Conservation (phyloP, 2,329 filamentous ascomycete genomes). For the Exophiala calicioides region DNA sequence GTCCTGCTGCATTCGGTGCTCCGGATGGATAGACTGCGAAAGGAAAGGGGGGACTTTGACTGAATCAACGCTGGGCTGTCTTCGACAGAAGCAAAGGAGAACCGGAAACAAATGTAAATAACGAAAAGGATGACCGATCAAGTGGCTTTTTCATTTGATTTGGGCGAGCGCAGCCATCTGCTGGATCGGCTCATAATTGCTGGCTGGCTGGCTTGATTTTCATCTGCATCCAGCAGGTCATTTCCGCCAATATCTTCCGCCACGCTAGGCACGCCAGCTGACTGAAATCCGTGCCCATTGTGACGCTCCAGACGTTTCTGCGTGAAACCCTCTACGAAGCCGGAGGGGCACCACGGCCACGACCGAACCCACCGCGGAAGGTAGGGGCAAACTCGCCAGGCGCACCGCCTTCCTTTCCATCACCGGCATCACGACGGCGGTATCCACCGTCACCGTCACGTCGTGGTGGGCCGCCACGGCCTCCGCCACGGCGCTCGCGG, state of each 20-base stretch:
- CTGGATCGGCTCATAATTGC: too few species aligned
- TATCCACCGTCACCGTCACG: slow-evolving; percentile 87
- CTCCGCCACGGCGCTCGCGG: slow-evolving; percentile 78
- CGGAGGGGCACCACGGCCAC: slow-evolving; percentile 78
- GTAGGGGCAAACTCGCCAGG: slow-evolving; percentile 88
- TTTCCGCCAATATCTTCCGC: too few species aligned
- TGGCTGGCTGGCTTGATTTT: too few species aligned
- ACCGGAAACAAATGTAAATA: background rate
- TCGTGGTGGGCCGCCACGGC: slow-evolving; percentile 73
- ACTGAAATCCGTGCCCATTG: background rate
- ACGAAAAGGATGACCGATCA: slow-evolving; percentile 1
- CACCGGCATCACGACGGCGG: slow-evolving; percentile 82
- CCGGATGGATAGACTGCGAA: slow-evolving; percentile 43
- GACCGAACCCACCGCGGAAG: slow-evolving; percentile 89
- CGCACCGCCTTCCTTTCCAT: slow-evolving; percentile 88
- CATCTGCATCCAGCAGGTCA: too few species aligned
- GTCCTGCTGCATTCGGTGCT: slow-evolving; percentile 35
- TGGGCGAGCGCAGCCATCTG: background rate
- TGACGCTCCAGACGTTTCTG: background rate
- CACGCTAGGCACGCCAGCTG: background rate
- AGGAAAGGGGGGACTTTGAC: slow-evolving; percentile 22
- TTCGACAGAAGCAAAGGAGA: background rate
- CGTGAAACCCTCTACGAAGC: slow-evolving; percentile 12
- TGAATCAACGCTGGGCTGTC: too few species aligned
- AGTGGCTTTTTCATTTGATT: background rate